Conservation (phyloP, 495 filamentous ascomycete genomes). For the Podospora tetraspora region DNA sequence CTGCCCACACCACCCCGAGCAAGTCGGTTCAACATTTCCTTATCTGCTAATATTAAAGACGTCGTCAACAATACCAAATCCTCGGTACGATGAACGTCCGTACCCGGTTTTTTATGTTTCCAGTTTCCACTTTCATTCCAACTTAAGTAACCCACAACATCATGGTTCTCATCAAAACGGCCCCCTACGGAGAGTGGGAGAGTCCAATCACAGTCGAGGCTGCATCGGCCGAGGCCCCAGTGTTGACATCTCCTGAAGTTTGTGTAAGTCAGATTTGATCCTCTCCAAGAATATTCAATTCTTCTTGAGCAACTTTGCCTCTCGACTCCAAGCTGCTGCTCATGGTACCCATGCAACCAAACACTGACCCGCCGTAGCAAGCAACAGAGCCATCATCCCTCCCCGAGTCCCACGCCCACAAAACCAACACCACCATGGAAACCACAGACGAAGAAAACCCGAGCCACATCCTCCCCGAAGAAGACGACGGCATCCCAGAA, state of each 20-base stretch:
- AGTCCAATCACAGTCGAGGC: slow-evolving; percentile 40
- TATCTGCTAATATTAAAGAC: not conserved
- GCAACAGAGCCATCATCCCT: slow-evolving; percentile 35
- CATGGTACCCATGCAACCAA: not conserved
- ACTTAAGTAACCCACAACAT: not conserved
- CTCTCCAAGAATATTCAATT: not conserved
- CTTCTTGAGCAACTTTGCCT: not conserved
- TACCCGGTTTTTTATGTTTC: not conserved
- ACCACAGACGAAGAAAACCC: slow-evolving; percentile 23
- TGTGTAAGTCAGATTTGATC: slow-evolving; percentile 17
- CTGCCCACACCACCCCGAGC: not conserved
- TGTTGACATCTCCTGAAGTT: slow-evolving; percentile 24
- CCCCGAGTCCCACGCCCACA: slow-evolving; percentile 28
- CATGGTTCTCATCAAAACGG: slow-evolving; percentile 15
- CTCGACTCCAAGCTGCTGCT: no score
- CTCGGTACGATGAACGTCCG: not conserved
- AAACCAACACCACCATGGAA: slow-evolving; percentile 34
- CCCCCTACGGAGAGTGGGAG: slow-evolving; percentile 43
- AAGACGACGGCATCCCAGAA: slow-evolving; percentile 21
- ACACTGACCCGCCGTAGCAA: not conserved
- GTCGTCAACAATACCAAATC: not conserved
- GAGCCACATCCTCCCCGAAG: slow-evolving; percentile 38
- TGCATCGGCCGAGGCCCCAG: slow-evolving; percentile 28
- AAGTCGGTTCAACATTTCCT: not conserved
- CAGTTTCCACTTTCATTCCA: not conserved